Evolutionary conservation across 805 yeast species (phyloP).

Genomic region (Ogataea salicorniae): DNA sequence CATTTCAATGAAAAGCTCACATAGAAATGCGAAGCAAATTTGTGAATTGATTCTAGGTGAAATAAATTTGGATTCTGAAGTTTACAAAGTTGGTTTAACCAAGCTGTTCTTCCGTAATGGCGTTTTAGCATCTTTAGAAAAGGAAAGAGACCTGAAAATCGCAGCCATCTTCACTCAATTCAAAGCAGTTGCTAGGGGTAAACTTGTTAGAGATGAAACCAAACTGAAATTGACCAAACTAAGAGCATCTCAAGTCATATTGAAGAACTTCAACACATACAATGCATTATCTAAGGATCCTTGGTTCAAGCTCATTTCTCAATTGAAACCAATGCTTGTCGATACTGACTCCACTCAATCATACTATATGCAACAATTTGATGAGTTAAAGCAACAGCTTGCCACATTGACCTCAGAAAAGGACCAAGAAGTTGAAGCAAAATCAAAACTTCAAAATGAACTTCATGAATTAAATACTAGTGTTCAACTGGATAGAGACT

Average conservation of each 20-base stretch:
- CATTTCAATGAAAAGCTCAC: slow-evolving; percentile 27
- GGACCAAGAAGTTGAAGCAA: slow-evolving; percentile 31
- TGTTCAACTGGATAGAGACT: slow-evolving; percentile 25
- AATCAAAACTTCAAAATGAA: slow-evolving; percentile 35
- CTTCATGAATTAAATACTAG: slow-evolving; percentile 32
- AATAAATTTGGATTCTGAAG: slow-evolving; percentile 54
- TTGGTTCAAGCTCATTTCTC: slow-evolving; percentile 74
- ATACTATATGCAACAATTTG: slow-evolving; percentile 54
- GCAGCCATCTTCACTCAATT: slow-evolving; percentile 50
- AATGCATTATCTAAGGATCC: slow-evolving; percentile 48
- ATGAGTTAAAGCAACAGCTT: slow-evolving; percentile 53
- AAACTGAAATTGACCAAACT: slow-evolving; percentile 48
- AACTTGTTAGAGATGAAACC: slow-evolving; percentile 45
- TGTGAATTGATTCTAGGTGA: slow-evolving; percentile 63
- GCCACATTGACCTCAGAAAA: slow-evolving; percentile 38
- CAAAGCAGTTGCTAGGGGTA: slow-evolving; percentile 65
- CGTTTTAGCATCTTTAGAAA: slow-evolving; percentile 72
- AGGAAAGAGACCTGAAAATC: slow-evolving; percentile 62
- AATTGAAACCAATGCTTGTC: slow-evolving; percentile 65
- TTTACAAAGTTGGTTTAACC: slow-evolving; percentile 63
- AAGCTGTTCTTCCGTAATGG: slow-evolving; percentile 75
- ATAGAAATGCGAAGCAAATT: slow-evolving; percentile 50
- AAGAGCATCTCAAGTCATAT: slow-evolving; percentile 67
- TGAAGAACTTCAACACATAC: slow-evolving; percentile 53
- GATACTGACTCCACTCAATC: slow-evolving; percentile 28